Conservation (phyloP, 305 asterid species). For the Solanum hybrid region DNA sequence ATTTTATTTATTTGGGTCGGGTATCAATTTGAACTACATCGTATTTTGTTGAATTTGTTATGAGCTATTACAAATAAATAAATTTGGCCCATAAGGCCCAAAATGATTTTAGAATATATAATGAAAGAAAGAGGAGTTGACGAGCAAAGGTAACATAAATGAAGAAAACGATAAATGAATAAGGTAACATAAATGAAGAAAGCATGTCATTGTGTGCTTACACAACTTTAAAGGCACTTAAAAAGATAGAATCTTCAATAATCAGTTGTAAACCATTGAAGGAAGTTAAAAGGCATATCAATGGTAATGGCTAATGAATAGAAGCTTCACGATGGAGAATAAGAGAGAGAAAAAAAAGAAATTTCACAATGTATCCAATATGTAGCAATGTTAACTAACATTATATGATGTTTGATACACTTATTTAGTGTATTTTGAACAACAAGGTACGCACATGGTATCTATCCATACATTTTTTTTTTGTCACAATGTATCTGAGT, state of each 20-base stretch:
- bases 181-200: not conserved
- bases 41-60: not conserved
- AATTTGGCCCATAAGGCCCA: not conserved
- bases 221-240: not conserved
- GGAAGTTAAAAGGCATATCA: not conserved
- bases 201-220: not conserved
- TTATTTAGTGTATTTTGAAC: not conserved
- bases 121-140: not conserved
- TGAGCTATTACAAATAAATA: not conserved
- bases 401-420: not conserved
- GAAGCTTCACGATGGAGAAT: not conserved
- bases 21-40: not conserved
- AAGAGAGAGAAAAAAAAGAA: not conserved
- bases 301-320: not conserved
- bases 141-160: not conserved
- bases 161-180: not conserved
- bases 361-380: not conserved
- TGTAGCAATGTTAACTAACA: not conserved
- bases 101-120: not conserved
- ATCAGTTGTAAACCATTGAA: not conserved
- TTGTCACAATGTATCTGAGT: not conserved
- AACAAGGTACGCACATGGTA: not conserved
- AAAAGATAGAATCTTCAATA: not conserved
- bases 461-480: not conserved
- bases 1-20: not conserved